Evolutionary conservation across 352 stramenopile species (phyloP).

Genomic region (Phytophthora multivora): DNA sequence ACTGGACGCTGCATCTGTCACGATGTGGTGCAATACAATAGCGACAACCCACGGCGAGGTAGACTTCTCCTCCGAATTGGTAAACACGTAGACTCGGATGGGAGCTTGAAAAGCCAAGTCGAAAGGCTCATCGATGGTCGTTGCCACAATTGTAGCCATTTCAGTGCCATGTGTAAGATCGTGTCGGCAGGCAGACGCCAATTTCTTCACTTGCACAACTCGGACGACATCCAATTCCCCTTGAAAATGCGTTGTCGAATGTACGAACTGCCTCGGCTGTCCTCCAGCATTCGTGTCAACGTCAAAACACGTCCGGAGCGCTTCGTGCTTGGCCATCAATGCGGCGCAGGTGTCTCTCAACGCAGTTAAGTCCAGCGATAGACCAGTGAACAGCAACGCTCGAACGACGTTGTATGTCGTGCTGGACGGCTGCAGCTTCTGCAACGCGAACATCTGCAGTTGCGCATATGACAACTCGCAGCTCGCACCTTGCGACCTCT

Average conservation of each 20-base stretch:
- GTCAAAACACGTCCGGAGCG: conserved; percentile 51
- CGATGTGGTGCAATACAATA: conserved; percentile 61
- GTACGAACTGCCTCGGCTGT: conserved; percentile 40
- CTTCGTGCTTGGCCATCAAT: conserved; percentile 48
- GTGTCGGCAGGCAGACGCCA: neutral
- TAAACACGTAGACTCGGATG: conserved; percentile 45
- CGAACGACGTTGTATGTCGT: conserved; percentile 59
- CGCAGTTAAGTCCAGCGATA: conserved; percentile 21
- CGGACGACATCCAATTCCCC: neutral
- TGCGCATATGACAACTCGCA: conserved; percentile 54
- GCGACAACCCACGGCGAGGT: conserved; percentile 35
- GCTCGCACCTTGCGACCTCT: neutral
- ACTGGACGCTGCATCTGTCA: conserved; percentile 52
- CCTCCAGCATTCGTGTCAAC: conserved; percentile 29
- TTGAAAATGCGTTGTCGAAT: conserved; percentile 24
- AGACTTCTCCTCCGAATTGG: neutral
- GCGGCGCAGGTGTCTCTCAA: conserved; percentile 34
- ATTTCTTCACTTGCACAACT: conserved; percentile 8
- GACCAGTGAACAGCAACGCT: conserved; percentile 32
- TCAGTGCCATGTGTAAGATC: neutral
- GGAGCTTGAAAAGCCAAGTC: conserved; percentile 40
- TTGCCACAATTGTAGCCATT: conserved; percentile 31
- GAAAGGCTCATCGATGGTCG: conserved; percentile 33
- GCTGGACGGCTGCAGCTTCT: conserved; percentile 43
- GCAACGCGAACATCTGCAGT: conserved; percentile 64